Percentiles rank a stretch among this genome's conserved stretches.
Evolutionary conservation across 257 asterid genomes (phyloP).

Genomic region (Rehmannia glutinosa): DNA sequence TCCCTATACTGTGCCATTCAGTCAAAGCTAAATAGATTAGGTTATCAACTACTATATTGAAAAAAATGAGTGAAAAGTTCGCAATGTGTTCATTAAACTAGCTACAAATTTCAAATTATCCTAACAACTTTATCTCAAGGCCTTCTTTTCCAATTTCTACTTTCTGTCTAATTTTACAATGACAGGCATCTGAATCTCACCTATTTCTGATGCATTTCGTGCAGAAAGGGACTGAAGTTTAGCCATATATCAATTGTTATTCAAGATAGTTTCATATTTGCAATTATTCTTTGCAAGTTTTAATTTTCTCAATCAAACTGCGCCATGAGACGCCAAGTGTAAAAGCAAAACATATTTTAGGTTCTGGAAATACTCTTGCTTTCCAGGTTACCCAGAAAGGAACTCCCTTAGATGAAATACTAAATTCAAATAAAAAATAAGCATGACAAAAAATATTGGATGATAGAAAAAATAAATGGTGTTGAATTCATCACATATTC

Average conservation of each 20-base stretch:
- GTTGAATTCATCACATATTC: conserved; percentile 10
- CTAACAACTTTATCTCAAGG: not conserved
- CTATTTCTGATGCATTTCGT: not conserved
- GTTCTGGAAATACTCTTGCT: not conserved
- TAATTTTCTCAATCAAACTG: not conserved
- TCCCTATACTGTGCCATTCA: not conserved
- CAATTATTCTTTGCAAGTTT: not conserved
- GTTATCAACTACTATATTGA: conserved; percentile 22
- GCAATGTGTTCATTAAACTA: not conserved
- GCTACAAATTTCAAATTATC: too few species aligned
- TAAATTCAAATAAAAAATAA: not conserved
- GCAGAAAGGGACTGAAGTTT: not conserved
- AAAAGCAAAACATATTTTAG: not conserved
- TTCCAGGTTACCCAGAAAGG: too few species aligned
- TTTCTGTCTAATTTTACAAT: too few species aligned
- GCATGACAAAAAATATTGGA: not conserved
- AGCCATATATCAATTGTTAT: not conserved
- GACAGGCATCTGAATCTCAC: not conserved
- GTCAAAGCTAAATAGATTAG: conserved; percentile 11
- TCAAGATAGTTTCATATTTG: not conserved
- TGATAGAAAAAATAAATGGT: conserved; percentile 1
- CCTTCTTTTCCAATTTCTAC: not conserved
- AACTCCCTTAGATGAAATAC: too few species aligned
- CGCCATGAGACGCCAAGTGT: not conserved
- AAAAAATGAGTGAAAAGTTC: not conserved